Evolutionary conservation across 345 rosid genomes (phyloP), one percentile per base, ranked within the genome.

Genomic region (Brassica cretica): DNA sequence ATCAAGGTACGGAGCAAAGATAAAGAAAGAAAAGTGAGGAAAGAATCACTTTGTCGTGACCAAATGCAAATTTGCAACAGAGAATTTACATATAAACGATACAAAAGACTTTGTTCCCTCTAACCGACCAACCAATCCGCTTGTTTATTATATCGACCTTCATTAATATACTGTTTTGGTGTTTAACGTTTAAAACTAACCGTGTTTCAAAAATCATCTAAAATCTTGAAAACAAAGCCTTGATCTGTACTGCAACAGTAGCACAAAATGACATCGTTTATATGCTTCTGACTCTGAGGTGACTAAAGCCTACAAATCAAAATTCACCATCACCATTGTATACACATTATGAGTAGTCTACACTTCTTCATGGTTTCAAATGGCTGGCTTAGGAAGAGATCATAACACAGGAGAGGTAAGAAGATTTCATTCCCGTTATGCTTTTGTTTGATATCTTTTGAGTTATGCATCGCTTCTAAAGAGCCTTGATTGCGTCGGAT

Each of bases 21-120:
- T 41, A 41, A 46, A 73, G 33, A 49, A 73, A 73, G 46, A 53
- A 73, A 73, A 74, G 67, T 14, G 51, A 64, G 33, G 53, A 74
- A 69, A 80, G 71, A 74, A 74, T 70, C 11, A 30, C 78, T 80
- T 80, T 80, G 82, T 80, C 82, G 82, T 80, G 82, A 80, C 82
- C 82, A 74, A 63, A 74, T 80, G 79, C 68, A 80, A 64, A 80
- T 74, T 69, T 24, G 76, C 60, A 64, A 80, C 82, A 69, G 76
- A 74, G 60, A 66, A 33, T 2, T 64, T 51, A 46, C 71, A 41
- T 41, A 41, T 14, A 63, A 37, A 25, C 70, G n/a, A 21, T 11
- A 24, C 0, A 64, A 14, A 51, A 21, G 16, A 51, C 56, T 51
- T 51, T 2, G 18, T 15, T 51, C 56, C 56, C 56, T 51, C 56